phyloP scores from a whole-genome alignment of 805 yeast species.

The Candida ulmi region DNA sequence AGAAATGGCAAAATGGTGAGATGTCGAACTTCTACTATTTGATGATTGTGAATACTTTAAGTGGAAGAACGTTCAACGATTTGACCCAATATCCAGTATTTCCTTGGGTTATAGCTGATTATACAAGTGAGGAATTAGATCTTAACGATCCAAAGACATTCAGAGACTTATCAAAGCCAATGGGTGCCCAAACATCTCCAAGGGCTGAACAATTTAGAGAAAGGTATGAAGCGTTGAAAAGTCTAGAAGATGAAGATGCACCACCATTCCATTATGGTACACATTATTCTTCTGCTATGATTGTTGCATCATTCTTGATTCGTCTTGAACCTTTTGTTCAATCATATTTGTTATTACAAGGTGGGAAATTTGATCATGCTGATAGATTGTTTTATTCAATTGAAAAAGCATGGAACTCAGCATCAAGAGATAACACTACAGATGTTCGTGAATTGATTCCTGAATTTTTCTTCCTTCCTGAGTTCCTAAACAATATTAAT shows the following conservation, averaged over 20 bases:
- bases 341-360: constrained; percentile 73
- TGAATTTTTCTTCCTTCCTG: constrained; percentile 80
- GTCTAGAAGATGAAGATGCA: constrained; percentile 50
- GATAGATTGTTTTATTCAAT: constrained; percentile 75
- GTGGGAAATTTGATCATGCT: constrained; percentile 85
- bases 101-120: constrained; percentile 88
- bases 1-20: constrained; percentile 70
- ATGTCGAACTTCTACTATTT: constrained; percentile 80
- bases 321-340: constrained; percentile 77
- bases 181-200: constrained; percentile 76
- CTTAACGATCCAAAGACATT: constrained; percentile 53
- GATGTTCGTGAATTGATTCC: constrained; percentile 88
- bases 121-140: constrained; percentile 66
- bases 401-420: constrained; percentile 75
- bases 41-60: constrained; percentile 74
- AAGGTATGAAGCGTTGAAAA: constrained; percentile 63
- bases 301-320: constrained; percentile 75
- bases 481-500: constrained; percentile 63
- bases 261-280: constrained; percentile 92
- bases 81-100: constrained; percentile 87
- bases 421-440: constrained; percentile 73
- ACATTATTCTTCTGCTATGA: constrained; percentile 92
- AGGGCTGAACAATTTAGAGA: constrained; percentile 64
- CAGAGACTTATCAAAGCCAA: constrained; percentile 78
- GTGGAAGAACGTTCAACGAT: constrained; percentile 87